Evolutionary conservation across 1,284 basidiomycete genomes (phyloP), one percentile per base, ranked within the genome.

Genomic region (Neolentinus lepideus): DNA sequence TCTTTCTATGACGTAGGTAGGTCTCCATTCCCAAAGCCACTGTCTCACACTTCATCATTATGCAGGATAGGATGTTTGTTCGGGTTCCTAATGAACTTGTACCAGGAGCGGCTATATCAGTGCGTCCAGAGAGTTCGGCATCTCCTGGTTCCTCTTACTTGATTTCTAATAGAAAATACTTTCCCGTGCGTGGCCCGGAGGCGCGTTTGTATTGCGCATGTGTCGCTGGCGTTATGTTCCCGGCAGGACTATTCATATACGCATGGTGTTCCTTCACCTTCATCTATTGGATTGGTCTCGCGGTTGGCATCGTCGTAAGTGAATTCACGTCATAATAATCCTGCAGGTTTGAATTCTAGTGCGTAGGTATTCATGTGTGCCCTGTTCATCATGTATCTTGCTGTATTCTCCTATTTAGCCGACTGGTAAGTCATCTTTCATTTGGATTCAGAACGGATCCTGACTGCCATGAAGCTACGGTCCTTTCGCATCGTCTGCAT

Each of bases 401-500:
- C 77, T 1, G 81, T 84, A 9, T 90, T 89, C 66, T 75, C 80
- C 19, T 90, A 90, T 62, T 74, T 90, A 21, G 85, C 86, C 1
- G 88, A 89, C 64, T 86, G 84, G 83, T 87, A 62, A 26, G 76
- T 67, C 3, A 24, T n/a, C 3, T 2, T 24, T 9, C 33, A 16
- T 43, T n/a, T 27, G 2, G 27, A 10, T 45, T 53, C 26, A 38
- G 16, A 1, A 31, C 48, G 46, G 9, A 10, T 53, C 4, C 14
- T 46, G 33, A 6, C 21, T 43, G 12, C 38, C 19, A n/a, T 16
- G 10, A 51, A 86, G 84, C 62, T 88, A 88, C 57, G 84, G 84
- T 0, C 77, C 83, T 1, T 92, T 84, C 59, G 90, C 89, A 3
- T 88, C 85, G 0, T 89, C 86, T 1, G 88, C 89, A 1, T 70